Conservation (phyloP, 805 yeast species). For the Candida cerambycidarum region DNA sequence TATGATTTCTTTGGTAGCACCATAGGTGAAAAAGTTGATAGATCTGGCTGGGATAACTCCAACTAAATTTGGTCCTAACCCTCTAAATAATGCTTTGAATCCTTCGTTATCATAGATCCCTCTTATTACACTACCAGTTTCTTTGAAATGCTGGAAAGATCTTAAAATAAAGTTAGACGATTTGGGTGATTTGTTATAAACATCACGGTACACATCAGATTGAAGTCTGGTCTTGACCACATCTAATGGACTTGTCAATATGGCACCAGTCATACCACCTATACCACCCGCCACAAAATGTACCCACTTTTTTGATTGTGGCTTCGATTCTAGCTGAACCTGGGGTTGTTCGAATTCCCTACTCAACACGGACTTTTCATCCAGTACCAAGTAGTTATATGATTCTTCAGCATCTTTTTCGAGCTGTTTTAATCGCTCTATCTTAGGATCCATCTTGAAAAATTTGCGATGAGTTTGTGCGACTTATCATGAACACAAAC, state of each 20-base stretch:
- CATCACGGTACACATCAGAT: conserved; percentile 71
- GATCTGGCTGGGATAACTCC: conserved; percentile 99
- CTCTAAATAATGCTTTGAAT: conserved; percentile 81
- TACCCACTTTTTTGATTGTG: conserved; percentile 49
- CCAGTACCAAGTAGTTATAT: conserved; percentile 63
- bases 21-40: conserved; percentile 93
- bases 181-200: conserved; percentile 50
- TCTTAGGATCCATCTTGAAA: conserved; percentile 6
- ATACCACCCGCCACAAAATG: conserved; percentile 89
- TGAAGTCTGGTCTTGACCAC: conserved; percentile 95
- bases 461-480: background rate
- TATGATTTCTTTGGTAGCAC: conserved; percentile 83
- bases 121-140: conserved; percentile 71
- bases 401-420: conserved; percentile 60
- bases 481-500: too few species aligned
- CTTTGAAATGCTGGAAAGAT: conserved; percentile 71
- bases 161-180: conserved; percentile 39
- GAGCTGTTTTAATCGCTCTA: conserved; percentile 19
- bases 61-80: conserved; percentile 92
- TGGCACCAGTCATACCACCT: conserved; percentile 98
- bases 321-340: conserved; percentile 6
- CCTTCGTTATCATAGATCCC: conserved; percentile 79
- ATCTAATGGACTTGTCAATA: conserved; percentile 91
- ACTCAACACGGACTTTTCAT: conserved; percentile 62
- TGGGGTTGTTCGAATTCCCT: conserved; percentile 2